Percentiles rank a stretch among this genome's conserved stretches.
Evolutionary conservation across 345 rosid genomes (phyloP).

Genomic region (Erodium maritimum): DNA sequence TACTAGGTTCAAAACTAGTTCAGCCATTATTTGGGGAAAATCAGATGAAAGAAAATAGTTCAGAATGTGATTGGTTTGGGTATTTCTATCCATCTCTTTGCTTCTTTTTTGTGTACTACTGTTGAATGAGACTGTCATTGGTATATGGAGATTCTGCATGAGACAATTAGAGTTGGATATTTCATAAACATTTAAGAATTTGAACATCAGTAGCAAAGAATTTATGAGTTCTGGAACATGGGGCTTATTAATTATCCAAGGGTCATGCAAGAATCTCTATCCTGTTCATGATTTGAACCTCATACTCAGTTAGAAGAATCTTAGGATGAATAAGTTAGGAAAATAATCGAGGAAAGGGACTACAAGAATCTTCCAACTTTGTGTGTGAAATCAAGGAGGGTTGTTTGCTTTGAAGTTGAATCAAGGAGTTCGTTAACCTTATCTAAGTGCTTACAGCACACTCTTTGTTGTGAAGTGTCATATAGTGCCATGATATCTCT

Average conservation of each 20-base stretch:
- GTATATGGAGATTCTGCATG: background rate
- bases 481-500: background rate
- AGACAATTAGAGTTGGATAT: background rate
- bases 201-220: no score
- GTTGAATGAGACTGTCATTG: background rate
- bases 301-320: background rate
- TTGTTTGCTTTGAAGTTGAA: background rate
- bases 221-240: background rate
- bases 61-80: no score
- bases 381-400: background rate
- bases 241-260: background rate
- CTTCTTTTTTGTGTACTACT: no score
- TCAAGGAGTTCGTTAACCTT: background rate
- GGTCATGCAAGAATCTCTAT: background rate
- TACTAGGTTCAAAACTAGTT: background rate
- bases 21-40: background rate
- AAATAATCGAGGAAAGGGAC: background rate
- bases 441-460: background rate
- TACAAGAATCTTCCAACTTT: background rate
- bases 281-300: no score
- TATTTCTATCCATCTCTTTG: no score
- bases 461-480: background rate
- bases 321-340: background rate
- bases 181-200: background rate
- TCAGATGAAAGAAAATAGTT: background rate